phyloP scores from a whole-genome alignment of 176 grass and related monocot species.

The Guadua angustifolia region DNA sequence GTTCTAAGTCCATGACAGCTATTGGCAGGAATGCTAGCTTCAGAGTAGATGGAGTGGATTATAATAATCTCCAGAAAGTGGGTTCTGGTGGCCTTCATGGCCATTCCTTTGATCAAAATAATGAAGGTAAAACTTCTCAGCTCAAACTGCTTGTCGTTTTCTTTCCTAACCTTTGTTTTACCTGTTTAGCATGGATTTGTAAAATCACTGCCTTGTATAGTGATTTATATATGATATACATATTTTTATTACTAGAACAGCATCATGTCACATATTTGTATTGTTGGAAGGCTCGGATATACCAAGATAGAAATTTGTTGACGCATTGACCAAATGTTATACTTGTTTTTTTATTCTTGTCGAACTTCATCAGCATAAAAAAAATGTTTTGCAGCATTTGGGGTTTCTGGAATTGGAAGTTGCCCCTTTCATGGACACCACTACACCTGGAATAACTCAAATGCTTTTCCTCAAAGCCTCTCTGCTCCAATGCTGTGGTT shows the following conservation, averaged over 20 bases:
- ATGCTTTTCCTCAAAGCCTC: slow-evolving; percentile 56
- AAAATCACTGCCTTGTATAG: not conserved
- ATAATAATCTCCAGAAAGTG: slow-evolving; percentile 49
- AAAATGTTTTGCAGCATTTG: slow-evolving; percentile 49
- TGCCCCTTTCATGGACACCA: slow-evolving; percentile 53
- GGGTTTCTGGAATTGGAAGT: slow-evolving; percentile 58
- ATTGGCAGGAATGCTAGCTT: slow-evolving; percentile 45
- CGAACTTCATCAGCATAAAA: not conserved
- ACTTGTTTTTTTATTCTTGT: slow-evolving; percentile 15
- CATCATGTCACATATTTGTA: not conserved
- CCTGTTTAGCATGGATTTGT: slow-evolving; percentile 23
- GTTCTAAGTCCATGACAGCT: slow-evolving; percentile 50
- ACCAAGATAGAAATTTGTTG: slow-evolving; percentile 5
- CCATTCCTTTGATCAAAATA: slow-evolving; percentile 55
- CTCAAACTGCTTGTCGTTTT: not conserved
- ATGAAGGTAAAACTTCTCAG: slow-evolving; percentile 48
- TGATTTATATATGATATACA: not conserved
- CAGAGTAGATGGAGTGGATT: slow-evolving; percentile 55
- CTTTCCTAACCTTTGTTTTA: not conserved
- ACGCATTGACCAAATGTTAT: slow-evolving; percentile 12
- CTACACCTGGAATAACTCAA: slow-evolving; percentile 58
- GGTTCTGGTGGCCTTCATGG: slow-evolving; percentile 48
- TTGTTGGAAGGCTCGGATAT: not conserved
- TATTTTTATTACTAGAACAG: slow-evolving; percentile 11
- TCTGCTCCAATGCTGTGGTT: slow-evolving; percentile 59